Evolutionary conservation across 441 rosid species (phyloP), one percentile per base, ranked within the genome.

Genomic region (Populus trichocarpa): DNA sequence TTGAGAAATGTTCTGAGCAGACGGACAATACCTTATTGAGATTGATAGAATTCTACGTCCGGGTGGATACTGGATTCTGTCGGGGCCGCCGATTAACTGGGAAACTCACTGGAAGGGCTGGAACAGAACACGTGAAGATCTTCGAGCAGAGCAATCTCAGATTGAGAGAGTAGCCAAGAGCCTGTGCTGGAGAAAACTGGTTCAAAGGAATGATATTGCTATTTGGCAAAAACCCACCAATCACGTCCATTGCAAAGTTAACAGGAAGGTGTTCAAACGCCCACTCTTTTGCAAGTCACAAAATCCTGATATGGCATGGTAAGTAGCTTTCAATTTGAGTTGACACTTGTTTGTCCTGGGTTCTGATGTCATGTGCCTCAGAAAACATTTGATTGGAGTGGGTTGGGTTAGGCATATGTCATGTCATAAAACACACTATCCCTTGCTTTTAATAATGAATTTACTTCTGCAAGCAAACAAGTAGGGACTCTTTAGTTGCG

Each of bases 61-160:
- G 1, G 98, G 98, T 4, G 97, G 98, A 28, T 92, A 90, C 75
- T 95, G 98, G 98, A 84, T 95, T 61, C 85, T 95, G 26, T 95
- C 97, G 0, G 32, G 32, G 32, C 32, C 32, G 32, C 32, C 32
- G 32, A 30, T 30, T 30, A 30, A 30, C 32, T 30, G 98, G 86
- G 85, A 84, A 67, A 83, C 59, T 28, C 81, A 93, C 68, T 92
- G 91, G 90, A 85, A 80, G 14, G 98, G 98, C 6, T 95, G 97
- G 98, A 66, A 80, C 35, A 89, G 97, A 72, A 88, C 96, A 13
- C 75, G 57, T 61, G 87, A 90, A 73, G 96, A 91, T n/a, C 84
- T 91, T 67, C 86, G 88, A 5, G 86, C 86, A 2, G 98, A 95
- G 78, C 95, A 90, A 77, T 72, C 85, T 71, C 64, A 73, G 72